These are phyloP conservation scores for Phialocephala sp. DNA, from an alignment of 2,329 filamentous ascomycete genomes.

Conservation along the genomic window DNA sequence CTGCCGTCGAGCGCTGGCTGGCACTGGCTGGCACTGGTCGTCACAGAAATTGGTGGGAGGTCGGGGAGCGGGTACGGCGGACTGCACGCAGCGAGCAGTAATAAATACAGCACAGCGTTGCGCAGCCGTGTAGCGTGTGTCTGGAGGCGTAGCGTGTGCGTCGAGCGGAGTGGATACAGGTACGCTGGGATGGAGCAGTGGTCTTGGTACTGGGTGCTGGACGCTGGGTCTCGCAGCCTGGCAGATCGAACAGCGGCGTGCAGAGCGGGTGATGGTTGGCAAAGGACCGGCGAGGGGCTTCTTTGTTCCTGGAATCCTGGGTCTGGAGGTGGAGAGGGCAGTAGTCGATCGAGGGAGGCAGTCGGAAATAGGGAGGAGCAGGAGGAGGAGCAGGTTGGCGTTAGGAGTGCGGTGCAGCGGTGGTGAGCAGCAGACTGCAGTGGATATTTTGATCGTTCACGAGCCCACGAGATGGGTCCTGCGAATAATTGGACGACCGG, in stretches of 20 bases:
- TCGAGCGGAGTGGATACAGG: conserved; percentile 13
- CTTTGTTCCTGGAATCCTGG: conserved; percentile 1
- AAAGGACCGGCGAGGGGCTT: not conserved
- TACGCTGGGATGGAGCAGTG: not conserved
- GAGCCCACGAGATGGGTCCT: conserved; percentile 24
- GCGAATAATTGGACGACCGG: conserved; percentile 8
- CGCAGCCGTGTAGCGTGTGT: not conserved
- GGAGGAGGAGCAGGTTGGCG: not conserved
- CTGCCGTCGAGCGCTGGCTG: not conserved
- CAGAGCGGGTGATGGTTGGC: not conserved
- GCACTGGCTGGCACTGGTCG: not conserved
- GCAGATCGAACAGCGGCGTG: not conserved
- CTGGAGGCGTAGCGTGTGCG: not conserved
- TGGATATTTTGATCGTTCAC: conserved; percentile 21
- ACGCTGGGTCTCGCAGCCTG: not conserved
- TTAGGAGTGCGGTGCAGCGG: not conserved
- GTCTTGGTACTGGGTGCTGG: not conserved
- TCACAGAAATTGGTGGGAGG: not conserved
- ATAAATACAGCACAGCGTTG: conserved; percentile 5
- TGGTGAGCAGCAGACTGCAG: conserved; percentile 3
- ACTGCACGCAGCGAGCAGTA: not conserved
- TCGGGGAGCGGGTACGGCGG: not conserved
- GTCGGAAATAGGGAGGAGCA: conserved; percentile 2
- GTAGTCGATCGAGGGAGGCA: not conserved
- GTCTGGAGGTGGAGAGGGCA: not conserved